Evolutionary conservation across 306 rosid species (phyloP), one percentile per base, ranked within the genome.

Genomic region (Rosa chinensis): DNA sequence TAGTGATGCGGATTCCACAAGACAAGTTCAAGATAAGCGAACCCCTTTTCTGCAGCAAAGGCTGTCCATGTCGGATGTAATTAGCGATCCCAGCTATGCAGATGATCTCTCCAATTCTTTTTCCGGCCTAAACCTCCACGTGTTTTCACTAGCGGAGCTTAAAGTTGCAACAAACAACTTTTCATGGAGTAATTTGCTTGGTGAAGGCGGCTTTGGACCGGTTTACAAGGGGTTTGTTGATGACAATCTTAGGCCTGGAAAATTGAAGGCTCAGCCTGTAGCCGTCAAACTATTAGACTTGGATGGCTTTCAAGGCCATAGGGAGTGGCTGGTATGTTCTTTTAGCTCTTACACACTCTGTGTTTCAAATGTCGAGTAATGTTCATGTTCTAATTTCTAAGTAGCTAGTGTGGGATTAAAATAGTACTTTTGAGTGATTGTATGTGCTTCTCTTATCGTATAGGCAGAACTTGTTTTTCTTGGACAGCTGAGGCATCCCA

Each of bases 141-240:
- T 84, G 37, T 94, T 94, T 79, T 85, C 89, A 9, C 77, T 94
- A 3, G 86, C 88, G 0, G 94, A 94, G 89, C 85, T 94, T 12
- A 71, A 78, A 70, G 91, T 83, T 79, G 88, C 89, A 43, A 94
- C 98, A 6, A 84, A 87, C 72, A 70, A 76, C 66, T 92, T 94
- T 81, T 81, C 93, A 32, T 68, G 92, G 87, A 89, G 88, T 78
- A 90, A 88, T 86, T 49, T 88, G 79, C 86, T 94, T 7, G 98
- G 98, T 23, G 97, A 92, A 78, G 97, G 98, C 0, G 98, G 98
- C 55, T 94, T 94, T 71, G 98, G 97, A 39, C 96, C 94, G 1
- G 98, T 94, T 45, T 89, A 85, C 78, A 94, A 94, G 39, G 98
- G 98, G 1, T 92, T 94, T 67, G 47, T 94, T 67, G 93, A 86